Evolutionary conservation across 441 rosid species (phyloP), one percentile per base, ranked within the genome.

Genomic region (Pelargonium australe): DNA sequence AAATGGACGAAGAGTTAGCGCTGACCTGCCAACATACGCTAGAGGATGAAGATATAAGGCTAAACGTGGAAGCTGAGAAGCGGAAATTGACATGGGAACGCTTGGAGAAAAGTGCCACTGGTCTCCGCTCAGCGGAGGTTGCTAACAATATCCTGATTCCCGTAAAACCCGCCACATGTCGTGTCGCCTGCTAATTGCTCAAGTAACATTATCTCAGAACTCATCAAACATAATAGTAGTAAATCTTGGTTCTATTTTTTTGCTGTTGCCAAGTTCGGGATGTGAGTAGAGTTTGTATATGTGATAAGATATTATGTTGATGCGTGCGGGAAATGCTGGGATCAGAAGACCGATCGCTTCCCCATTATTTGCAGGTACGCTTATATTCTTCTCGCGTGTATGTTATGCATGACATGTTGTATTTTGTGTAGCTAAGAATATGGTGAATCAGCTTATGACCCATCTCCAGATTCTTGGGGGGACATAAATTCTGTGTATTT

Each of bases 1-100:
- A 89, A 49, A 87, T 87, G 86, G 95, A 89, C 12, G 89, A 85
- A 73, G 87, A 87, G 70, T 81, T 87, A 5, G 73, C 82, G 65
- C 70, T 70, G 7, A 68, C 82, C 47, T 87, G 92, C 77, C 85
- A 82, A 72, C 72, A 63, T n/a, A 85, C 81, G 73, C 72, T 81
- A 63, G 85, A 87, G 76, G 92, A 85, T 72, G 92, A 89, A 80
- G 76, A 75, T 34, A 73, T 82, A 0, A 66, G 45, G 77, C 70
- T 20, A 25, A 75, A 55, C 25, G 72, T 73, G 65, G 83, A 45
- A 8, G 84, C 87, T 0, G 89, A 89, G 84, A 87, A 81, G 79
- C 82, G 90, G 70, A 83, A 79, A 75, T 65, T 78, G 49, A 80
- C 79, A 4, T 85, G 90, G 95, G 88, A 84, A 72, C 84, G 80